A percentile compares a stretch with the other conserved stretches of the same genome.
Conservation (phyloP, 495 filamentous ascomycete species). For the Peziza echinospora region DNA sequence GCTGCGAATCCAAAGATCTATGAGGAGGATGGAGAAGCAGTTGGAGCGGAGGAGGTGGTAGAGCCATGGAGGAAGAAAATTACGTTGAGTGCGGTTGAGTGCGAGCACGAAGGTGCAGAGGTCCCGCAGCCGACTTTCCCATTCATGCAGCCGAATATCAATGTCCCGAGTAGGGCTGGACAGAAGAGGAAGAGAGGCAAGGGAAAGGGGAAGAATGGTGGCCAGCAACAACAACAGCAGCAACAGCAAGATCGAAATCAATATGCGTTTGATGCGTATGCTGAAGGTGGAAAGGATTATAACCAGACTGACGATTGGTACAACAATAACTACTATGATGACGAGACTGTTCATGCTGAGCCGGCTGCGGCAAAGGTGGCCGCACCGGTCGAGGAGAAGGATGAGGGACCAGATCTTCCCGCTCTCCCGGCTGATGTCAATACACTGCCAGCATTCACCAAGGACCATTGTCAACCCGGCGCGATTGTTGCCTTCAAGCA, state of each 20-base stretch:
- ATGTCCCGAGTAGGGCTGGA: constrained; percentile 17
- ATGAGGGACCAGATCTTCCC: constrained; percentile 37
- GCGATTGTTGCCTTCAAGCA: constrained; percentile 66
- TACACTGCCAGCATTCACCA: constrained; percentile 31
- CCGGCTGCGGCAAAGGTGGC: constrained; percentile 21
- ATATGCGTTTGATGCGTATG: constrained; percentile 15
- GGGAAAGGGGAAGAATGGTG: constrained; percentile 17
- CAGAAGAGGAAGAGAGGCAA: constrained; percentile 32
- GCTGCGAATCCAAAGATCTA: constrained; percentile 9
- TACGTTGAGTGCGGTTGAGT: constrained; percentile 55
- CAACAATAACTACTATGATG: constrained; percentile 16
- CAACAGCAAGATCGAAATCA: too few species aligned
- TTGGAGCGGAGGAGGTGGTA: background rate
- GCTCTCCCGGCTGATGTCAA: constrained; percentile 39
- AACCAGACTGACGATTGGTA: constrained; percentile 22
- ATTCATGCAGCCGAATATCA: constrained; percentile 31
- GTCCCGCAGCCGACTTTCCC: constrained; percentile 72
- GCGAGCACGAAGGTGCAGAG: constrained; percentile 47
- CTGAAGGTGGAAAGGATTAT: constrained; percentile 21
- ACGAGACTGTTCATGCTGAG: constrained; percentile 15
- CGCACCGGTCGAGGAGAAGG: constrained; percentile 13
- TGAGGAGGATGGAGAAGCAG: background rate
- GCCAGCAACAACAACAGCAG: constrained; percentile 29
- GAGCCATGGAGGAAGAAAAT: constrained; percentile 56
- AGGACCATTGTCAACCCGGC: constrained; percentile 33